A percentile compares a stretch with the other conserved stretches of the same genome.
These are phyloP conservation scores for Petasospora rhodanensis DNA, from an alignment of 1,139 yeast species.

Conservation along the genomic window DNA sequence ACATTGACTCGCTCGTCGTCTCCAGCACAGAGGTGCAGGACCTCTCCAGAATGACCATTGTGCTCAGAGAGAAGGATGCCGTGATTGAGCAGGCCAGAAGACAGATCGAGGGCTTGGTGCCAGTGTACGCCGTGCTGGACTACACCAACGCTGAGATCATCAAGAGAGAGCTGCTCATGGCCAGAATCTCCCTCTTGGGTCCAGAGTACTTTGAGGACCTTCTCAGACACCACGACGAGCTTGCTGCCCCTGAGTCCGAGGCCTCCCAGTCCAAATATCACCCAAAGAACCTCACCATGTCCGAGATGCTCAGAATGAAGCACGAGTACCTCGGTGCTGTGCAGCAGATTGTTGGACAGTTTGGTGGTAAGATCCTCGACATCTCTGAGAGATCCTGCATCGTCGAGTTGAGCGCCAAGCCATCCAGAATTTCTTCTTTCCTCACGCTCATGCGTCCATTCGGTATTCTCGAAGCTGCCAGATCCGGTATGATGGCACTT, in stretches of 20 bases:
- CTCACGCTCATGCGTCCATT: conserved; percentile 89
- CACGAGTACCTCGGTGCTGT: conserved; percentile 85
- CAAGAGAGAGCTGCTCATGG: conserved; percentile 83
- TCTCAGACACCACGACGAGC: conserved; percentile 66
- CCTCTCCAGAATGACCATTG: conserved; percentile 94
- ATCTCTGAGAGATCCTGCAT: conserved; percentile 91
- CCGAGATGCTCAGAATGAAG: conserved; percentile 92
- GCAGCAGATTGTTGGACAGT: conserved; percentile 72
- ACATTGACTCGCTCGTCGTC: conserved; percentile 93
- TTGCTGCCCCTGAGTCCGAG: conserved; percentile 21
- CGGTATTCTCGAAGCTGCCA: conserved; percentile 92
- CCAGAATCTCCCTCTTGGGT: conserved; percentile 88
- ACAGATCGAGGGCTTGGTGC: conserved; percentile 95
- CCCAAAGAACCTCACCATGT: conserved; percentile 85
- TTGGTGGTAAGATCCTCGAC: conserved; percentile 91
- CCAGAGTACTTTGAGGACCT: conserved; percentile 97
- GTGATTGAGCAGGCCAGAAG: conserved; percentile 98
- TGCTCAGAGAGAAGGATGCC: conserved; percentile 89
- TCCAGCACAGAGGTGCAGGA: conserved; percentile 96
- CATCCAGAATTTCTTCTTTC: conserved; percentile 81
- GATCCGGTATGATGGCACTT: conserved; percentile 98
- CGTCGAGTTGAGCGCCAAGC: conserved; percentile 92
- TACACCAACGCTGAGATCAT: conserved; percentile 88
- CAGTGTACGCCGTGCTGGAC: conserved; percentile 96
- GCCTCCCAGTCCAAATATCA: conserved; percentile 56